Base-by-base conservation (phyloP, 1,284 basidiomycete genomes). In the Cutaneotrichosporon dermatis region DNA sequence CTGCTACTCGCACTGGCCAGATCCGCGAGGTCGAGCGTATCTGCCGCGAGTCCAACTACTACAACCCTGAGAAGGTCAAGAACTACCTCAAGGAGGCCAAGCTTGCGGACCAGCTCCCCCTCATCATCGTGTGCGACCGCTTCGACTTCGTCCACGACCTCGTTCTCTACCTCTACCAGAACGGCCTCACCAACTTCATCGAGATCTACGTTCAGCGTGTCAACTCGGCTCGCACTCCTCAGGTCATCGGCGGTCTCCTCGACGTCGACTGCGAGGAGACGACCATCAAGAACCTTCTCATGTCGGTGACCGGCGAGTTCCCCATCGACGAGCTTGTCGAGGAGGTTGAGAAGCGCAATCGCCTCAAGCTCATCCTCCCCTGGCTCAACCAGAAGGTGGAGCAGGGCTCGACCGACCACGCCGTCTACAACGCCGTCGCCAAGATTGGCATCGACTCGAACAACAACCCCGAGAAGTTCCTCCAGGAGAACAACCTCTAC, bases 131-230 rank as follows among this genome's bases (percentile, higher is more conserved):
- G 71, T 99, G 96, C 84, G 96, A 99, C 79, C 92, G 96, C 42
- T 99, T 99, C 83, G 94, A 98, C 83, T 99, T 98, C 75, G 96
- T 99, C 9, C 96, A 99, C 78, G 96, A 99, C 74, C 86, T 99
- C 59, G 95, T 99, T 41, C 85, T 99, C 40, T 99, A 99, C 80
- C 85, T 99, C 37, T 99, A 99, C 81, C 96, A 99, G 81, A 98
- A 99, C 76, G 91, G 91, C 57, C 85, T 98, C 59, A 89, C 87
- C 65, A 93, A 93, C 81, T 97, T 96, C 80, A 99, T 99, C 78
- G 96, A 99, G 81, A 92, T 98, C 35, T 99, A 99, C 78, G 96
- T 99, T 7, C 95, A 98, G 76, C 87, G 90, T 37, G 96, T 99
- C 80, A 99, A 99, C 82, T 93, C 95, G 39, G 88, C 92, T 58